A percentile compares a stretch with the other conserved stretches of the same genome.
Evolutionary conservation across 2,329 filamentous ascomycete genomes (phyloP).

Genomic region (Domatiomyces catenatus): DNA sequence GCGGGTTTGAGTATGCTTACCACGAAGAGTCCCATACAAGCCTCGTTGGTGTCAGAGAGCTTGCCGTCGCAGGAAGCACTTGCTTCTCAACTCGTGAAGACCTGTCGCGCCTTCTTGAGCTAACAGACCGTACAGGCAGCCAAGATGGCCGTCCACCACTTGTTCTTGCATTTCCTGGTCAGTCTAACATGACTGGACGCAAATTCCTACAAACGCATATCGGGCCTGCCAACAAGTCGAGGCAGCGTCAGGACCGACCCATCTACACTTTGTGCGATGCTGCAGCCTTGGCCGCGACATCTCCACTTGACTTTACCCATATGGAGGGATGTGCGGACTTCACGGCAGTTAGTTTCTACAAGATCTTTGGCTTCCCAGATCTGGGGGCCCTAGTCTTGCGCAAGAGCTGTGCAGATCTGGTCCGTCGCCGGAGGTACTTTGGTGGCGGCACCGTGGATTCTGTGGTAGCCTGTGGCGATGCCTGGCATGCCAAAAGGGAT

Average conservation of each 20-base stretch:
- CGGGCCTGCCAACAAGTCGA: conserved; percentile 28
- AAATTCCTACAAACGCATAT: conserved; percentile 61
- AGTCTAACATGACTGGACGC: conserved; percentile 82
- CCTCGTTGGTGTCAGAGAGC: conserved; percentile 62
- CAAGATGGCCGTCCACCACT: conserved; percentile 4
- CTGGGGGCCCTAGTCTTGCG: conserved; percentile 72
- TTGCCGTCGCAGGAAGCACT: conserved; percentile 42
- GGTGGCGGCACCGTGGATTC: conserved; percentile 89
- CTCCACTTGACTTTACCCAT: conserved; percentile 55
- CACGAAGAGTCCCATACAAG: conserved; percentile 79
- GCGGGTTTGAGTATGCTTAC: conserved; percentile 71
- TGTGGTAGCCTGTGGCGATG: conserved; percentile 59
- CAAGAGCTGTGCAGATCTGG: conserved; percentile 48
- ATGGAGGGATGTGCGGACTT: conserved; percentile 59
- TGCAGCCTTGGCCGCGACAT: conserved; percentile 64
- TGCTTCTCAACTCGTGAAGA: conserved; percentile 40
- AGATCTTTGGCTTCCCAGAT: conserved; percentile 95
- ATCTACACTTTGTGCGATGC: conserved; percentile 67
- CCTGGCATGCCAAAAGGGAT: conserved; percentile 69
- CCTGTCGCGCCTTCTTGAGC: not conserved
- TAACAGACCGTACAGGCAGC: not conserved
- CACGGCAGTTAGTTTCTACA: conserved; percentile 76
- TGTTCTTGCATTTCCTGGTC: conserved; percentile 71
- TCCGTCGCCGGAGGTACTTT: conserved; percentile 63
- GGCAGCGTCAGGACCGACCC: conserved; percentile 12